These are phyloP conservation scores for Penicillium canescens DNA, from an alignment of 495 filamentous ascomycete genomes.

Conservation along the genomic window DNA sequence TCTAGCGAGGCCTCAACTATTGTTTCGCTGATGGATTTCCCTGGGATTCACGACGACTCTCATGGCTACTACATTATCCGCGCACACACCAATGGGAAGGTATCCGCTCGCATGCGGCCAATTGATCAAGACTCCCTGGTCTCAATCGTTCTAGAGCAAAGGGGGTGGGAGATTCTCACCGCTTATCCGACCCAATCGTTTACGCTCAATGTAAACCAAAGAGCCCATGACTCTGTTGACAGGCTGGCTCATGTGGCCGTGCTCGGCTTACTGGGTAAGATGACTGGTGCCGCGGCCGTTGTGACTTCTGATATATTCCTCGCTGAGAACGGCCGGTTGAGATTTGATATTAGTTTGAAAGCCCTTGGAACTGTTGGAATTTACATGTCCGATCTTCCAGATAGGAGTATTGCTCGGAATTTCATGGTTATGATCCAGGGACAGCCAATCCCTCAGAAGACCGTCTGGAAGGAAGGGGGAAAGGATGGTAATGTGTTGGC, in stretches of 20 bases:
- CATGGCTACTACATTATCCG: constrained; percentile 65
- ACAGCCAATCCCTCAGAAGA: constrained; percentile 62
- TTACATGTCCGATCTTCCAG: constrained; percentile 63
- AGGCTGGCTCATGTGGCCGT: constrained; percentile 55
- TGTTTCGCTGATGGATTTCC: constrained; percentile 68
- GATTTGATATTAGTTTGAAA: constrained; percentile 69
- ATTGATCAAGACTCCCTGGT: constrained; percentile 45
- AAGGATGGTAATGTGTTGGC: constrained; percentile 62
- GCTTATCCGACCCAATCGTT: constrained; percentile 66
- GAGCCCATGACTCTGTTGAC: neutral
- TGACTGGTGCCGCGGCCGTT: constrained; percentile 84
- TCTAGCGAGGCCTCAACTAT: constrained; percentile 59
- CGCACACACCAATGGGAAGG: constrained; percentile 65
- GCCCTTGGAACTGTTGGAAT: constrained; percentile 77
- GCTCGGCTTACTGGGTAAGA: constrained; percentile 84
- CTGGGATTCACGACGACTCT: constrained; percentile 54
- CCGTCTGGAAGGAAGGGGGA: constrained; percentile 58
- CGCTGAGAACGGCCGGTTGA: constrained; percentile 58
- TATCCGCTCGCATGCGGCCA: constrained; percentile 51
- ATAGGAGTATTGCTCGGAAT: constrained; percentile 59
- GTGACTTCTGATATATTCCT: constrained; percentile 55
- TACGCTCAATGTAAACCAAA: constrained; percentile 32
- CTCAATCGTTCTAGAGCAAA: constrained; percentile 56
- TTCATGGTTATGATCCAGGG: constrained; percentile 79
- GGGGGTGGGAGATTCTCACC: constrained; percentile 81